Base-by-base conservation (phyloP, 805 yeast genomes). In the Candida piceae region DNA sequence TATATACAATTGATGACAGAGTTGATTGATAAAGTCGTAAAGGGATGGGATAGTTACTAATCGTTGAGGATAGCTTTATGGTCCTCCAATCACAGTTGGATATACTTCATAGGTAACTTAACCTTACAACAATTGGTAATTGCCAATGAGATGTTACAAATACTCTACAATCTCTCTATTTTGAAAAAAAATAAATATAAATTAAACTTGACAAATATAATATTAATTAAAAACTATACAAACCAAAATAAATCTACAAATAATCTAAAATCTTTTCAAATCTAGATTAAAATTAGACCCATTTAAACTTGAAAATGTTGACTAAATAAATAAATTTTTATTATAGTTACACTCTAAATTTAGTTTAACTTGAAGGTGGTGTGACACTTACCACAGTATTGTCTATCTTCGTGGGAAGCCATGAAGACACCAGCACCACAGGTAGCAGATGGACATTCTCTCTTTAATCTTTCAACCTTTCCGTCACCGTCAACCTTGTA, bases 371-470 rank as follows among this genome's bases (percentile, higher is more conserved):
- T 83, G 76, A 80, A 83, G 70, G 96, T 89, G 63, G 84, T 76
- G 83, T 89, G 97, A 79, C 98, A 93, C 79, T 85, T 88, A 78
- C 98, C 98, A 77, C 98, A 93, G 97, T 93, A 93, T 74, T 84
- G 95, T 81, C 98, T 89, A 84, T 83, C 89, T 69, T 77, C 73
- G 90, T 85, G 89, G 88, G 89, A 83, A 62, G 97, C 98, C 96
- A 93, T 88, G 93, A 90, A 90, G 72, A 86, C 83, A 84, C 97
- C 97, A 57, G 96, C 93, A 78, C 97, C 97, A 78, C 97, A 90
- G 62, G 81, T 78, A 56, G 75, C 78, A 69, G 78, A 72, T 55
- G 90, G 86, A 78, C 98, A 93, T 76, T 90, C 97, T 73, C 95
- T 88, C 80, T 96, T 93, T 70, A 93, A 86, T 75, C 95, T 86